Evolutionary conservation across 306 rosid genomes (phyloP).

Genomic region (Inga laurina): DNA sequence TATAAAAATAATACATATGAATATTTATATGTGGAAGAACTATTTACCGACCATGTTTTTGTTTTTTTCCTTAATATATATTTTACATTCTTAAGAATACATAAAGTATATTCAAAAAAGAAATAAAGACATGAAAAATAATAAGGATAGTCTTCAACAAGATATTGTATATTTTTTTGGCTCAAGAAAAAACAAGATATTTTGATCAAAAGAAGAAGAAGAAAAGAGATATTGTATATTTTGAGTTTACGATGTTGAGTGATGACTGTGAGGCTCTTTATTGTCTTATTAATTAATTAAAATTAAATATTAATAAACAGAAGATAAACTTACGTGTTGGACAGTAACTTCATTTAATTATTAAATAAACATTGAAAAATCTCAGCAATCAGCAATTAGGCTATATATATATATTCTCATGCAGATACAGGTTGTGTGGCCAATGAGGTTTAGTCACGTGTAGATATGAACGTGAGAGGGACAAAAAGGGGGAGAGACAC

Average conservation of each 20-base stretch:
- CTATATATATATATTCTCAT: background rate
- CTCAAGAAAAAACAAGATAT: too few relatives aligned
- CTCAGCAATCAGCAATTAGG: background rate
- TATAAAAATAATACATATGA: too few relatives aligned
- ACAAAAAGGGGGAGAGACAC: slow-evolving; percentile 11
- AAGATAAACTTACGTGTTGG: background rate
- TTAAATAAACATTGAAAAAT: background rate
- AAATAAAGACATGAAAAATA: background rate
- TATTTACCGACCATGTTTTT: too few relatives aligned
- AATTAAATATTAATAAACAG: background rate
- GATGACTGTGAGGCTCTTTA: background rate
- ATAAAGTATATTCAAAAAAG: too few relatives aligned
- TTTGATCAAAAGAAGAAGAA: too few relatives aligned
- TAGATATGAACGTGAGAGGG: background rate
- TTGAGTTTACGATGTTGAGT: background rate
- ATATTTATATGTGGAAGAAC: too few relatives aligned
- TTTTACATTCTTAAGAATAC: too few relatives aligned
- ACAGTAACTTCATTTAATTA: background rate
- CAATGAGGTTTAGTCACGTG: slow-evolving; percentile 15
- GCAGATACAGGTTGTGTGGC: background rate
- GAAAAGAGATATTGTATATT: too few relatives aligned
- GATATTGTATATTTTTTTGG: too few relatives aligned
- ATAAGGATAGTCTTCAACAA: background rate
- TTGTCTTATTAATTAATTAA: background rate
- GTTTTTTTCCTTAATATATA: too few relatives aligned